A percentile compares a stretch with the other conserved stretches of the same genome.
These are phyloP conservation scores for Aspergillus glaucus DNA, from an alignment of 2,329 filamentous ascomycete species.

Conservation along the genomic window DNA sequence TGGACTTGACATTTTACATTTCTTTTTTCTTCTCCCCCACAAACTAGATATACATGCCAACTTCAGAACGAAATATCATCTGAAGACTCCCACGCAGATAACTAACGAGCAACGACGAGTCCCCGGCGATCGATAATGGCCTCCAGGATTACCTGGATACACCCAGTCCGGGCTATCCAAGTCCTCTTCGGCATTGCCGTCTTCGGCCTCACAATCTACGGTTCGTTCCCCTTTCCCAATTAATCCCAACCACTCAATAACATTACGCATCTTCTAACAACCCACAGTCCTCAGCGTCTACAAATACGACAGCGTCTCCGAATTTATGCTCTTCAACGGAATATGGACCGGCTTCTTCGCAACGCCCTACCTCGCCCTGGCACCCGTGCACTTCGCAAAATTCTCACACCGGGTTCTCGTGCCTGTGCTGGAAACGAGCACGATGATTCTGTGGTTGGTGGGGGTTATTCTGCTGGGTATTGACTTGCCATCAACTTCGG, in stretches of 20 bases:
- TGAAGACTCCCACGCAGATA: not conserved
- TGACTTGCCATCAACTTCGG: not conserved
- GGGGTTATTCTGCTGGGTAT: not conserved
- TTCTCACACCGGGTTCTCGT: slow-evolving; percentile 15
- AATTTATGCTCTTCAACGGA: slow-evolving; percentile 21
- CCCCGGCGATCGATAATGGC: not conserved
- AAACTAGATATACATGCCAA: not conserved
- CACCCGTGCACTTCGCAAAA: slow-evolving; percentile 15
- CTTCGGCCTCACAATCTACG: not conserved
- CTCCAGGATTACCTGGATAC: not conserved
- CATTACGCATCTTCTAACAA: not conserved
- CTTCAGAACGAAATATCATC: not conserved
- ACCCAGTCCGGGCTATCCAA: not conserved
- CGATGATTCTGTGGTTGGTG: not conserved
- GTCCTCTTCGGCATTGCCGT: not conserved
- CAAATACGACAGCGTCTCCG: slow-evolving; percentile 15
- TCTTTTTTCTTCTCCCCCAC: not conserved
- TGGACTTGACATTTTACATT: not conserved
- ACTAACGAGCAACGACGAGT: not conserved
- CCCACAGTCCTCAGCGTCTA: not conserved
- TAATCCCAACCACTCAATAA: not conserved
- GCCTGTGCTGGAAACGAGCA: not conserved
- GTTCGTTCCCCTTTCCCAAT: not conserved
- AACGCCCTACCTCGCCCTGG: slow-evolving; percentile 20
- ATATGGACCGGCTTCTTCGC: slow-evolving; percentile 19